Evolutionary conservation across 495 filamentous ascomycete genomes (phyloP).

Genomic region (Podospora anserina): DNA sequence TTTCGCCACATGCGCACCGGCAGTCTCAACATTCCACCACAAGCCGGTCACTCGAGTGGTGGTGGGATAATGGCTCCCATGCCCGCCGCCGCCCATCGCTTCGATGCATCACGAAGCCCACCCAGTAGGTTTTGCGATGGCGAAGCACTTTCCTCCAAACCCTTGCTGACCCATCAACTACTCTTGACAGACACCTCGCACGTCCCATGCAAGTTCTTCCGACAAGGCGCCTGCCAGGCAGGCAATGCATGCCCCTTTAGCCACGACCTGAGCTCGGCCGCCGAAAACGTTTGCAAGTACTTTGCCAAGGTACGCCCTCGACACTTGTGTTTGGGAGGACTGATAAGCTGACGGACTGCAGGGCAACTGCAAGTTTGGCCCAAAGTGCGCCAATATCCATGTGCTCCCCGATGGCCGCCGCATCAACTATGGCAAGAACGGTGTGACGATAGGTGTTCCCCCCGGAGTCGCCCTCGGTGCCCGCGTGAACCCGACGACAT

Average conservation of each 20-base stretch:
- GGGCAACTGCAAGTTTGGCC: constrained; percentile 99
- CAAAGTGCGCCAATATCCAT: constrained; percentile 94
- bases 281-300: constrained; percentile 93
- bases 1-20: constrained; percentile 53
- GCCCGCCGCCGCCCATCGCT: constrained; percentile 42
- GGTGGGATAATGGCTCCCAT: constrained; percentile 39
- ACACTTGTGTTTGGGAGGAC: background rate
- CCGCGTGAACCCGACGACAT: constrained; percentile 61
- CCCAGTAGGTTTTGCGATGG: constrained; percentile 55
- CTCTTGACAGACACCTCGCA: constrained; percentile 78
- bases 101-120: constrained; percentile 73
- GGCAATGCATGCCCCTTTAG: constrained; percentile 94
- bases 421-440: constrained; percentile 68
- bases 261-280: constrained; percentile 76
- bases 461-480: constrained; percentile 60
- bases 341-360: constrained; percentile 44
- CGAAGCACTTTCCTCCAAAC: background rate
- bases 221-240: constrained; percentile 92
- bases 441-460: constrained; percentile 47
- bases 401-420: constrained; percentile 89
- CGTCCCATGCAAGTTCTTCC: constrained; percentile 99
- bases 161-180: constrained; percentile 15
- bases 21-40: constrained; percentile 51
- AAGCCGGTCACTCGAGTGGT: constrained; percentile 28
- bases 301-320: constrained; percentile 78